These are phyloP conservation scores for Sphaerulina vaccinii DNA, from an alignment of 2,329 filamentous ascomycete genomes.

Conservation along the genomic window DNA sequence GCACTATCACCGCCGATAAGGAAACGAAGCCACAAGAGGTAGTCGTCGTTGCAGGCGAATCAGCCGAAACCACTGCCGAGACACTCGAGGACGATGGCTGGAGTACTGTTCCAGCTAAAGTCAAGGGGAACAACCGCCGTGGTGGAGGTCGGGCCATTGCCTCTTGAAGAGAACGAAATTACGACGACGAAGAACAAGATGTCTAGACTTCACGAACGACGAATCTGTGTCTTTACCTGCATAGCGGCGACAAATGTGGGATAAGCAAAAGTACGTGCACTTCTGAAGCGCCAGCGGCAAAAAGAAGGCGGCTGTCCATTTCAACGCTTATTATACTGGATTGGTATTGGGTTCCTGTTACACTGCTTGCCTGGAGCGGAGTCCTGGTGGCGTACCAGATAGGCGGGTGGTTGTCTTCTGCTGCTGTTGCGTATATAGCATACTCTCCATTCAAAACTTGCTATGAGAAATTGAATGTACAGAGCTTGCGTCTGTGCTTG, in stretches of 20 bases:
- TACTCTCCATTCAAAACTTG: neutral
- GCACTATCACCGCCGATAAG: slow-evolving; percentile 53
- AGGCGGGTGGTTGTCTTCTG: neutral
- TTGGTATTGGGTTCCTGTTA: slow-evolving; percentile 1
- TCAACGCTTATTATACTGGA: neutral
- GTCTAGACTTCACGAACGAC: slow-evolving; percentile 3
- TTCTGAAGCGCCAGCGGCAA: neutral
- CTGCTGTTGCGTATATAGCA: slow-evolving; percentile 6
- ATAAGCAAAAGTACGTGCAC: neutral
- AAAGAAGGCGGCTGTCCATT: neutral
- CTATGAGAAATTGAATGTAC: neutral
- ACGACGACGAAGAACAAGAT: neutral
- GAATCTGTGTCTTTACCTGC: slow-evolving; percentile 9
- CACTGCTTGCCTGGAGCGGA: neutral
- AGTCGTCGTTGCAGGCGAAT: slow-evolving; percentile 42
- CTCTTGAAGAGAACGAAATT: slow-evolving; percentile 36
- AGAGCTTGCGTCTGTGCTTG: neutral
- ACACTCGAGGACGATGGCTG: slow-evolving; percentile 54
- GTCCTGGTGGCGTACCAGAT: neutral
- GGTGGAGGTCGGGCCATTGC: slow-evolving; percentile 48
- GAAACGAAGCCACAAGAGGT: slow-evolving; percentile 55
- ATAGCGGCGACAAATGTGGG: slow-evolving; percentile 6
- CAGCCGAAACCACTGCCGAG: slow-evolving; percentile 45
- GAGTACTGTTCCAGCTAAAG: slow-evolving; percentile 52
- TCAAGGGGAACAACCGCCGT: slow-evolving; percentile 45